phyloP scores from a whole-genome alignment of 345 rosid genomes.

The Ailanthus altissimus region DNA sequence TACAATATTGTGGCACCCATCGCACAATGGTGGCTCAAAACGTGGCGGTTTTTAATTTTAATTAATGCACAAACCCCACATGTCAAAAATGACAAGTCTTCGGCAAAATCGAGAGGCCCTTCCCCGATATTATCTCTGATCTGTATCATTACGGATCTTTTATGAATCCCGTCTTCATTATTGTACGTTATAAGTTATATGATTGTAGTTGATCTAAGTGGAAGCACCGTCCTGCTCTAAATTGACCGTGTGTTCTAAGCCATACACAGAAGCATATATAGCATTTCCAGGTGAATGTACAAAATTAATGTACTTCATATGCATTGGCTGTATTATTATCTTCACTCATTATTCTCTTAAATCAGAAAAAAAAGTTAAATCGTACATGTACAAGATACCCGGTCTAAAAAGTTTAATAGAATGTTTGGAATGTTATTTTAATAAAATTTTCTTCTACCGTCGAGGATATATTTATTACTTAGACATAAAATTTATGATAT shows the following conservation, averaged over 20 bases:
- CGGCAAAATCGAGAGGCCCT: neutral
- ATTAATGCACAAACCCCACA: slow-evolving; percentile 27
- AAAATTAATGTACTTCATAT: neutral
- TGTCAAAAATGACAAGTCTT: slow-evolving; percentile 2
- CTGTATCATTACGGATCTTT: neutral
- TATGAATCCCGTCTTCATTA: neutral
- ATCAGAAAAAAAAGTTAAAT: neutral
- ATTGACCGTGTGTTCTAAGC: neutral
- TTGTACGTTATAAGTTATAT: neutral
- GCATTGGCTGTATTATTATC: neutral
- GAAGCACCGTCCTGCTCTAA: neutral
- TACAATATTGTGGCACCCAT: neutral
- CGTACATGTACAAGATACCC: neutral
- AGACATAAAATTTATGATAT: neutral
- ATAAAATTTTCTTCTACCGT: too few species aligned
- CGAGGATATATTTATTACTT: too few species aligned
- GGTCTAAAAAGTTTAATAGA: too few species aligned
- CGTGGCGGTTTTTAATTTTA: slow-evolving; percentile 6
- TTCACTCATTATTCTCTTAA: neutral
- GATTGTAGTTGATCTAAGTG: neutral
- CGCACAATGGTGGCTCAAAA: slow-evolving; percentile 15
- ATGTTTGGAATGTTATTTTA: too few species aligned
- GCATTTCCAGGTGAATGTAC: neutral
- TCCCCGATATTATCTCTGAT: too few species aligned
- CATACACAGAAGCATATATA: neutral